phyloP scores from a whole-genome alignment of 139 green algal species.

The Spirogloea muscicola region DNA sequence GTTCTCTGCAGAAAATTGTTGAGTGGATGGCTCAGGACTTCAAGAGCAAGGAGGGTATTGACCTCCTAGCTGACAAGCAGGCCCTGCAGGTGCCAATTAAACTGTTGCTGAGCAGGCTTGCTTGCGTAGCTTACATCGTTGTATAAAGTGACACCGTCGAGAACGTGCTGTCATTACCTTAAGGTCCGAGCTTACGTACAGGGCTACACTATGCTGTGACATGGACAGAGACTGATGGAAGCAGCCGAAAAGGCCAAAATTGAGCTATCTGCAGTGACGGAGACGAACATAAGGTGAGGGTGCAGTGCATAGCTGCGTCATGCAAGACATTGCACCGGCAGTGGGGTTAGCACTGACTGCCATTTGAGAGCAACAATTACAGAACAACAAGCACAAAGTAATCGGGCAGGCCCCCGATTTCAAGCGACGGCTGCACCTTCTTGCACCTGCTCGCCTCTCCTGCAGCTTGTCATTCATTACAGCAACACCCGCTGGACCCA shows the following conservation, averaged over 20 bases:
- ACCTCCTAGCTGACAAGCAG: slow-evolving; percentile 91
- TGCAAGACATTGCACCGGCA: background rate
- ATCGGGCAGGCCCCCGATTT: too few relatives aligned
- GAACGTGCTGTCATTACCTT: too few relatives aligned
- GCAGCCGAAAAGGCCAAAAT: slow-evolving; percentile 99
- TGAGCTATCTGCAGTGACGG: slow-evolving; percentile 76
- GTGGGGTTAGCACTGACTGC: background rate
- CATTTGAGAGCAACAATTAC: background rate
- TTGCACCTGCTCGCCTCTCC: background rate
- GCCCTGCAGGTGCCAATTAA: too few relatives aligned
- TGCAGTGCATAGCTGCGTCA: too few relatives aligned
- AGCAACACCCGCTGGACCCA: slow-evolving; percentile 91
- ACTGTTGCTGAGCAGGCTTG: too few relatives aligned
- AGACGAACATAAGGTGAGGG: slow-evolving; percentile 76
- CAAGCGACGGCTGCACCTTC: background rate
- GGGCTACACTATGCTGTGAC: too few relatives aligned
- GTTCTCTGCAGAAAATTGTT: slow-evolving; percentile 81
- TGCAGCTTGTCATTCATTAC: slow-evolving; percentile 94
- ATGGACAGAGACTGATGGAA: slow-evolving; percentile 88
- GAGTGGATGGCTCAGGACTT: slow-evolving; percentile 92
- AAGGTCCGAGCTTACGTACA: too few relatives aligned
- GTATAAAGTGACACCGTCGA: too few relatives aligned
- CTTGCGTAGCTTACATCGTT: too few relatives aligned
- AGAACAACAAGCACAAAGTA: too few relatives aligned
- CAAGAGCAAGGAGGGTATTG: slow-evolving; percentile 81